phyloP scores from a whole-genome alignment of 441 rosid species.

The Pelargonium australe region DNA sequence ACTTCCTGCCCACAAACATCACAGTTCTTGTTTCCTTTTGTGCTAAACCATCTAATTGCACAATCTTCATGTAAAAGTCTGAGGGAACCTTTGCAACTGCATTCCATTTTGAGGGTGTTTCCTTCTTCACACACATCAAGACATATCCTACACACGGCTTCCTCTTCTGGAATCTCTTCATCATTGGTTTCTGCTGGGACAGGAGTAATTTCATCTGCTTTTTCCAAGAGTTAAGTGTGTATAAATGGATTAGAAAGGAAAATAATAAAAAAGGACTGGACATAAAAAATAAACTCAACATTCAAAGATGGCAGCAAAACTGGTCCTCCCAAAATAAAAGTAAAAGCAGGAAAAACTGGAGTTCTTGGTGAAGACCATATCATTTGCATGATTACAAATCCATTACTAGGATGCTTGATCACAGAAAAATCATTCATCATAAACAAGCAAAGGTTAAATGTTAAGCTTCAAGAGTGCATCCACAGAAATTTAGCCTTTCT shows the following conservation, averaged over 20 bases:
- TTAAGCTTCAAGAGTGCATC: neutral
- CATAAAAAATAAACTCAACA: neutral
- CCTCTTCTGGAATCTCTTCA: slow-evolving; percentile 93
- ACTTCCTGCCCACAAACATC: slow-evolving; percentile 88
- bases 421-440: neutral
- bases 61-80: slow-evolving; percentile 78
- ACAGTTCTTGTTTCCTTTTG: slow-evolving; percentile 77
- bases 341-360: neutral
- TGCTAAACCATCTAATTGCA: slow-evolving; percentile 82
- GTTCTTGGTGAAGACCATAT: slow-evolving; percentile 12
- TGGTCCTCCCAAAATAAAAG: neutral
- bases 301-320: neutral
- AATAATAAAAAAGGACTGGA: neutral
- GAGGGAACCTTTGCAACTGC: slow-evolving; percentile 92
- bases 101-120: slow-evolving; percentile 89
- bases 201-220: slow-evolving; percentile 53
- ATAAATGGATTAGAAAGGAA: neutral
- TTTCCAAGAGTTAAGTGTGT: neutral
- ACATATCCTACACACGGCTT: slow-evolving; percentile 87
- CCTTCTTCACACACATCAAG: slow-evolving; percentile 71
- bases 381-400: slow-evolving; percentile 4
- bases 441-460: neutral
- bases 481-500: neutral
- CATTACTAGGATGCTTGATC: neutral
- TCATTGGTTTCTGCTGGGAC: slow-evolving; percentile 48